phyloP scores from a whole-genome alignment of 2,329 filamentous ascomycete species.

The Fusarium tanahbumbuense region DNA sequence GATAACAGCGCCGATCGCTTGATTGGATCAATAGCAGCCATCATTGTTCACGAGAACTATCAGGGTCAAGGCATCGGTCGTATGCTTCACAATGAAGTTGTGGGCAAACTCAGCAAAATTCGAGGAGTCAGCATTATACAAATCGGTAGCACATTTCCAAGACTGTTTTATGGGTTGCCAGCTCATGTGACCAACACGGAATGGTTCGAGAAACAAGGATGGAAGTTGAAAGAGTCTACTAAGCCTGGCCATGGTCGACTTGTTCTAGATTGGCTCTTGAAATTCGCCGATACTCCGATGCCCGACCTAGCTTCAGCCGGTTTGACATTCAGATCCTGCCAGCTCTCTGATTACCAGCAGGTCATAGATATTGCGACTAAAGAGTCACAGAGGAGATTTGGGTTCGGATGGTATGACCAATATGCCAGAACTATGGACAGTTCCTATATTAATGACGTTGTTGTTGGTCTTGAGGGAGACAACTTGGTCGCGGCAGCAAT shows the following conservation, averaged over 20 bases:
- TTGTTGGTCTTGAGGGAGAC: conserved; percentile 63
- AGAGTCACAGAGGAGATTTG: conserved; percentile 59
- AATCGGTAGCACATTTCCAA: conserved; percentile 69
- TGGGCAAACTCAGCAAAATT: conserved; percentile 61
- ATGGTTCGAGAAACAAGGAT: conserved; percentile 67
- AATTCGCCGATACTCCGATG: conserved; percentile 61
- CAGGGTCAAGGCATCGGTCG: conserved; percentile 64
- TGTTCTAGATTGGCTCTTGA: conserved; percentile 66
- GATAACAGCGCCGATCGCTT: conserved; percentile 64
- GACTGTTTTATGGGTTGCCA: conserved; percentile 67
- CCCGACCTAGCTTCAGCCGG: conserved; percentile 55
- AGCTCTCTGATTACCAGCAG: conserved; percentile 57
- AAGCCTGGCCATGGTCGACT: conserved; percentile 61
- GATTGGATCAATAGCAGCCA: conserved; percentile 65
- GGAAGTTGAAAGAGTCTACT: conserved; percentile 59
- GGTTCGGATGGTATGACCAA: conserved; percentile 70
- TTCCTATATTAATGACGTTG: conserved; percentile 62
- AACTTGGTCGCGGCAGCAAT: conserved; percentile 65
- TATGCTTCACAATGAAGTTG: conserved; percentile 64
- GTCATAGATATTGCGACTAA: conserved; percentile 64
- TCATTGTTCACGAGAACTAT: conserved; percentile 63
- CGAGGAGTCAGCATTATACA: conserved; percentile 66
- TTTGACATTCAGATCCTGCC: conserved; percentile 59
- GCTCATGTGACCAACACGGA: conserved; percentile 55
- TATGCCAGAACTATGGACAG: conserved; percentile 64